These are phyloP conservation scores for Tolypocladium amazonense DNA, from an alignment of 2,329 filamentous ascomycete genomes.

Conservation along the genomic window DNA sequence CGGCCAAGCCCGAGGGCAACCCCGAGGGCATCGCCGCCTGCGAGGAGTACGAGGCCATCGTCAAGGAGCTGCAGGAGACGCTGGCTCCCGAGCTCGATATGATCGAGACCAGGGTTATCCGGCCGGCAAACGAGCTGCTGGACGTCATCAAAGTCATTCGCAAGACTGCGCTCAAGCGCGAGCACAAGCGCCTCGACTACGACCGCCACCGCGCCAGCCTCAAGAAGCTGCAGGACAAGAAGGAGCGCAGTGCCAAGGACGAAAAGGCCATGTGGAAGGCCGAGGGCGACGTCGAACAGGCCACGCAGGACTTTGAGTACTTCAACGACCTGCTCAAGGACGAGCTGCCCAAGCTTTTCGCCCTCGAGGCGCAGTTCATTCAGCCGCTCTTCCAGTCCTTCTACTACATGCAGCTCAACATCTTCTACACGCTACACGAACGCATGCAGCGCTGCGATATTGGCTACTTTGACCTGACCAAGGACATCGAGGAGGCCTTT, in stretches of 20 bases:
- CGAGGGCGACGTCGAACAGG: constrained; percentile 80
- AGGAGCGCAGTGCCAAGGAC: constrained; percentile 91
- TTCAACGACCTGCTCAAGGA: constrained; percentile 97
- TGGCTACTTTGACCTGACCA: constrained; percentile 88
- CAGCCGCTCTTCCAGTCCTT: constrained; percentile 96
- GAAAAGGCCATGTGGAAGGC: constrained; percentile 96
- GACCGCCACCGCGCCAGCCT: constrained; percentile 73
- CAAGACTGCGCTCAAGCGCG: constrained; percentile 78
- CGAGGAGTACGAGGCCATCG: constrained; percentile 89
- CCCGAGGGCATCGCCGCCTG: constrained; percentile 88
- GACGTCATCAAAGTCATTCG: constrained; percentile 93
- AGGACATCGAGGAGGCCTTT: constrained; percentile 88
- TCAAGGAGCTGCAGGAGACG: constrained; percentile 80
- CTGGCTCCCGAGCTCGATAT: constrained; percentile 90
- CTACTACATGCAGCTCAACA: constrained; percentile 99
- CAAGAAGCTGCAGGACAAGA: constrained; percentile 96
- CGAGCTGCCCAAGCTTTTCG: constrained; percentile 85
- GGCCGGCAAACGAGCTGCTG: constrained; percentile 83
- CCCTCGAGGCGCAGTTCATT: constrained; percentile 87
- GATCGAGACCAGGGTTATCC: constrained; percentile 87
- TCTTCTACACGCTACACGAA: constrained; percentile 97
- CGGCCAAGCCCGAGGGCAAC: constrained; percentile 72
- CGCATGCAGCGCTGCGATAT: constrained; percentile 97
- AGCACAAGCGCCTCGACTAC: constrained; percentile 96
- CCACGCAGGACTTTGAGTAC: constrained; percentile 94